Evolutionary conservation across 225 moss, liverwort and hornwort species (phyloP).

Genomic region (Ulota crispa): DNA sequence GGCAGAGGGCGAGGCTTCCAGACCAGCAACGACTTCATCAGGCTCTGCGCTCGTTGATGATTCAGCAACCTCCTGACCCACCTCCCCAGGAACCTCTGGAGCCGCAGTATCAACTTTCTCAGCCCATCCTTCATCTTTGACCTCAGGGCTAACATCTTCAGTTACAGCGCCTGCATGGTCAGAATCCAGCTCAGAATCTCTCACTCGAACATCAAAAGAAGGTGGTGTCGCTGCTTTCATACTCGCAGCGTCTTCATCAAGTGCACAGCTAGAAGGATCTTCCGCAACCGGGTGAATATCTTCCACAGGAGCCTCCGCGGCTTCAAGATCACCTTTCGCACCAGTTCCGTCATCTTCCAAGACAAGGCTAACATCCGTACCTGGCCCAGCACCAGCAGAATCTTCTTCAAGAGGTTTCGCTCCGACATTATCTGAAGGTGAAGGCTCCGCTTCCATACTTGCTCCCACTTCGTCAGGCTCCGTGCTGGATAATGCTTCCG

Average conservation of each 20-base stretch:
- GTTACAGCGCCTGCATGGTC: not conserved
- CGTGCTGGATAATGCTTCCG: not conserved
- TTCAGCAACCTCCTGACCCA: not conserved
- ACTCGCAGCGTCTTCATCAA: too few relatives aligned
- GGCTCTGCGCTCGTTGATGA: not conserved
- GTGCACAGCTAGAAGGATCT: too few relatives aligned
- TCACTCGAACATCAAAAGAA: not conserved
- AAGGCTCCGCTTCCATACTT: too few relatives aligned
- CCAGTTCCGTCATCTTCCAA: too few relatives aligned
- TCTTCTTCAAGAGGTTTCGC: too few relatives aligned
- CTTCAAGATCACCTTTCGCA: too few relatives aligned
- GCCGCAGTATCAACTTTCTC: not conserved
- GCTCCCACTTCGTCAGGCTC: not conserved
- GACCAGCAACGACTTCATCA: not conserved
- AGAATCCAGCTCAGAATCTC: slow-evolving; percentile 1
- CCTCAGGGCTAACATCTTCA: not conserved
- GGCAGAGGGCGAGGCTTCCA: not conserved
- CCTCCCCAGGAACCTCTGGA: not conserved
- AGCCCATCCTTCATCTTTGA: slow-evolving; percentile 1
- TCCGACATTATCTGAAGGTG: too few relatives aligned
- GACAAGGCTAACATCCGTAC: too few relatives aligned
- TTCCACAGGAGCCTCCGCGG: too few relatives aligned
- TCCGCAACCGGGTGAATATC: too few relatives aligned
- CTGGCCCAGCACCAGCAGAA: too few relatives aligned
- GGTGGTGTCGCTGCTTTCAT: not conserved